Conservation (phyloP, 768 basidiomycete species). For the Serendipita sp. region DNA sequence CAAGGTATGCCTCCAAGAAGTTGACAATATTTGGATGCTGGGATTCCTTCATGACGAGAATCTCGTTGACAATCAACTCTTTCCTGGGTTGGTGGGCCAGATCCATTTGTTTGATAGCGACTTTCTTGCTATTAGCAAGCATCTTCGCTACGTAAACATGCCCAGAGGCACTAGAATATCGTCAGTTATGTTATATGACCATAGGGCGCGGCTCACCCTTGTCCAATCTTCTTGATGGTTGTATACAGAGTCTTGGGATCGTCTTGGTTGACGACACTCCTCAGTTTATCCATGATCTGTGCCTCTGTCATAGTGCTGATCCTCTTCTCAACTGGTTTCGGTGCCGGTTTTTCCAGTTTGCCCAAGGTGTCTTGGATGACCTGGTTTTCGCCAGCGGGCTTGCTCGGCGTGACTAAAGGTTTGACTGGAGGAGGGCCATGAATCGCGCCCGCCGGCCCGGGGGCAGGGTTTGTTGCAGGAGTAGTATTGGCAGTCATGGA, state of each 20-base stretch:
- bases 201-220: slow-evolving; percentile 50
- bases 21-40: slow-evolving; percentile 97
- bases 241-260: slow-evolving; percentile 84
- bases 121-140: slow-evolving; percentile 64
- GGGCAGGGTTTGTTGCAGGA: slow-evolving; percentile 29
- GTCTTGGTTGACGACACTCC: slow-evolving; percentile 68
- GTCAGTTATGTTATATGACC: neutral
- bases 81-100: slow-evolving; percentile 87
- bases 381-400: slow-evolving; percentile 37
- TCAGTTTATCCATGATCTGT: slow-evolving; percentile 95
- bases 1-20: slow-evolving; percentile 79
- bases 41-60: slow-evolving; percentile 96
- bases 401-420: slow-evolving; percentile 61
- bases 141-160: slow-evolving; percentile 97
- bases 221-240: slow-evolving; percentile 97
- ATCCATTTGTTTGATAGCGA: slow-evolving; percentile 98
- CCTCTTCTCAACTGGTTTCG: slow-evolving; percentile 46
- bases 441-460: slow-evolving; percentile 33
- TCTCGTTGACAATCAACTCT: slow-evolving; percentile 95
- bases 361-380: slow-evolving; percentile 52
- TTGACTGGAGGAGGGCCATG: slow-evolving; percentile 47
- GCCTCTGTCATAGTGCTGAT: slow-evolving; percentile 94
- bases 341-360: slow-evolving; percentile 46
- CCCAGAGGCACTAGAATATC: slow-evolving; percentile 62
- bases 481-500: slow-evolving; percentile 26